Conservation (phyloP, 192 early-diverging fungal species). For the Linnemannia schmuckeri region DNA sequence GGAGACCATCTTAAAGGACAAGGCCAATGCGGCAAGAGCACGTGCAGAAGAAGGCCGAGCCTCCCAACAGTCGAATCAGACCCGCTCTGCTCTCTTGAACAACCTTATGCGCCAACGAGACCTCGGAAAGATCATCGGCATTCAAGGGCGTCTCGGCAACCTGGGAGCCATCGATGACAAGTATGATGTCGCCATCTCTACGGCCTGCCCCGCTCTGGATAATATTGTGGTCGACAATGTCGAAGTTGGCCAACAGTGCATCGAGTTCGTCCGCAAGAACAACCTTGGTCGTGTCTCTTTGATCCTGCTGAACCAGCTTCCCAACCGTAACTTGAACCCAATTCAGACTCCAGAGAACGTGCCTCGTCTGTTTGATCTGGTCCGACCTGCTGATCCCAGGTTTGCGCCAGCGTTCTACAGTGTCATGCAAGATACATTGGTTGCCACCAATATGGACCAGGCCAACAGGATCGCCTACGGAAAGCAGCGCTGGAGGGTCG, state of each 20-base stretch:
- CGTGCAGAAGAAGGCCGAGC: conserved; percentile 80
- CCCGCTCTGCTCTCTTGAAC: conserved; percentile 75
- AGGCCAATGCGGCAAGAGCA: conserved; percentile 61
- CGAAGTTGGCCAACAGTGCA: conserved; percentile 85
- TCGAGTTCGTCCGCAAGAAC: conserved; percentile 88
- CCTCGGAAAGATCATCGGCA: conserved; percentile 79
- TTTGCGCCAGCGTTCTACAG: conserved; percentile 91
- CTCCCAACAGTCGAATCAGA: conserved; percentile 72
- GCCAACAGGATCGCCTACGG: conserved; percentile 93
- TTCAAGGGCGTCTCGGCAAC: conserved; percentile 91
- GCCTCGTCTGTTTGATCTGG: conserved; percentile 91
- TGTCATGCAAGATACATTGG: conserved; percentile 88
- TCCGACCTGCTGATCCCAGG: conserved; percentile 78
- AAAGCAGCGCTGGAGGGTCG: conserved; percentile 87
- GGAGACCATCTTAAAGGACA: conserved; percentile 30
- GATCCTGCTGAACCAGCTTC: conserved; percentile 84
- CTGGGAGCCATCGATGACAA: conserved; percentile 94
- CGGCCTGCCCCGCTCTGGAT: conserved; percentile 85
- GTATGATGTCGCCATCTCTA: conserved; percentile 97
- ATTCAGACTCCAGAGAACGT: conserved; percentile 82
- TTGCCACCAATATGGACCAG: conserved; percentile 83
- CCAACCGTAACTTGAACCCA: conserved; percentile 60
- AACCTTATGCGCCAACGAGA: conserved; percentile 79
- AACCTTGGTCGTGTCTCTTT: conserved; percentile 91
- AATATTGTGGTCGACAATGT: conserved; percentile 94